Evolutionary conservation across 1,139 yeast genomes (phyloP).

Genomic region (Geotrichum aggregatum): DNA sequence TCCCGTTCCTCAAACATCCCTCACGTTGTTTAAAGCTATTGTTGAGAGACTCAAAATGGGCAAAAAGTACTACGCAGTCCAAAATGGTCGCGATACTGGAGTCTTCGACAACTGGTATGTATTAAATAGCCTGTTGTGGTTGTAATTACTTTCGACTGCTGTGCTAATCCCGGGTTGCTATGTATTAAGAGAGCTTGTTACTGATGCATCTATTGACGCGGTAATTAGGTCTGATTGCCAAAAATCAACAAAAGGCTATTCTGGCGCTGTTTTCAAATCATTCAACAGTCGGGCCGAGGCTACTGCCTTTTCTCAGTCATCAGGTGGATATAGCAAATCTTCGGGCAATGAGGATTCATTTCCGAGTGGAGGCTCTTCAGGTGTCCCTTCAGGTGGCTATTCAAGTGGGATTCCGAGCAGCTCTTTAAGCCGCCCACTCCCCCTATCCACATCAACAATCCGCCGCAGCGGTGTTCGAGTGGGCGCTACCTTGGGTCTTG

Average conservation of each 20-base stretch:
- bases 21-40: not conserved
- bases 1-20: too few species aligned
- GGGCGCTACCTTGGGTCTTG: too few species aligned
- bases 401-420: not conserved
- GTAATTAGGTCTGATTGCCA: conserved; percentile 23
- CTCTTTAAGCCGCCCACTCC: too few species aligned
- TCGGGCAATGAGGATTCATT: not conserved
- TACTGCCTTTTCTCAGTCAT: conserved; percentile 34
- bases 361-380: conserved; percentile 3
- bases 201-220: not conserved
- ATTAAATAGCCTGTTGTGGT: conserved; percentile 36
- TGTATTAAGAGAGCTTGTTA: too few species aligned
- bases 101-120: conserved; percentile 52
- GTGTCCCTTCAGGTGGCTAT: conserved; percentile 10
- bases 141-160: conserved; percentile 11
- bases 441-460: too few species aligned
- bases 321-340: conserved; percentile 8
- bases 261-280: conserved; percentile 54
- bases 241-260: conserved; percentile 48
- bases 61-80: conserved; percentile 54
- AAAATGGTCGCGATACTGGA: conserved; percentile 52
- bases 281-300: conserved; percentile 51
- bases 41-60: not conserved
- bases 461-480: too few species aligned
- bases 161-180: not conserved